A percentile compares a stretch with the other conserved stretches of the same genome.
Evolutionary conservation across 2,329 filamentous ascomycete species (phyloP).

Genomic region (Scytalidium sp.): DNA sequence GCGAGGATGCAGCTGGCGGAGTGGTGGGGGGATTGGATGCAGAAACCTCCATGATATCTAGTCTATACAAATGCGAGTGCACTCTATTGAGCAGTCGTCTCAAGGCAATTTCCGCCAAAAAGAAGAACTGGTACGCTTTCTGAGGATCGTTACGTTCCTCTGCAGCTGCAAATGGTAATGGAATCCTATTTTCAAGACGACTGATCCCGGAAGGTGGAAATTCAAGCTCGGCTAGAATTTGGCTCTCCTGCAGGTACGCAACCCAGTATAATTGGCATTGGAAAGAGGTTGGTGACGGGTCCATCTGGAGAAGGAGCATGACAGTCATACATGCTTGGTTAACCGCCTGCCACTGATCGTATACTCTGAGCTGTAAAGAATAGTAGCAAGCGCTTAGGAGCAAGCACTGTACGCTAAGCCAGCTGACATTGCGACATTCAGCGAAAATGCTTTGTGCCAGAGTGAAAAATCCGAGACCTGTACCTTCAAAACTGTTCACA

Average conservation of each 20-base stretch:
- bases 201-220: background rate
- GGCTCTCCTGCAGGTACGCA: background rate
- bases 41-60: background rate
- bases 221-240: background rate
- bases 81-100: conserved; percentile 46
- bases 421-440: conserved; percentile 1
- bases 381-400: background rate
- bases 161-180: background rate
- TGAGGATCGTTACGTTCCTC: background rate
- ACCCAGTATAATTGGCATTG: background rate
- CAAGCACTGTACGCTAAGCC: background rate
- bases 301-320: background rate
- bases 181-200: background rate
- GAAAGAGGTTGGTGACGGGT: background rate
- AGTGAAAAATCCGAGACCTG: background rate
- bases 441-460: background rate
- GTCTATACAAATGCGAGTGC: conserved; percentile 36
- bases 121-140: conserved; percentile 34
- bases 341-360: background rate
- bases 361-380: background rate
- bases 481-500: background rate
- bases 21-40: background rate
- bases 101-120: conserved; percentile 51
- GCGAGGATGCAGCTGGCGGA: background rate
- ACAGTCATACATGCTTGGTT: background rate